Evolutionary conservation across 768 basidiomycete species (phyloP).

Genomic region (Termitomyces sp.): DNA sequence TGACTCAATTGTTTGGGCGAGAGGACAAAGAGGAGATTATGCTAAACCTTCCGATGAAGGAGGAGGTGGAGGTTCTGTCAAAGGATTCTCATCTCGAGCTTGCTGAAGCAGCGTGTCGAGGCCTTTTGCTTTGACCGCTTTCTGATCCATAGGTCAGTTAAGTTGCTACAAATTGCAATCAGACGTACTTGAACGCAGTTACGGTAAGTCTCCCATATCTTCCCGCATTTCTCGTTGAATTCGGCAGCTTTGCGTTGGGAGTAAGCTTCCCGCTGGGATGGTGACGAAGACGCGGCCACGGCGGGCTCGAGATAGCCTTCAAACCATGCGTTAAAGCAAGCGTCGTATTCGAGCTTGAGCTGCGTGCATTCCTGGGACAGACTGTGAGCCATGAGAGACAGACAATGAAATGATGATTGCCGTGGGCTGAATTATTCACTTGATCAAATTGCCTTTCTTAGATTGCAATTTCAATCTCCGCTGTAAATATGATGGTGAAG

Average conservation of each 20-base stretch:
- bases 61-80: conserved; percentile 56
- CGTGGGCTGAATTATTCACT: neutral
- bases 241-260: conserved; percentile 81
- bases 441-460: neutral
- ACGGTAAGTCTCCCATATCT: conserved; percentile 77
- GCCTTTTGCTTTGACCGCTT: conserved; percentile 75
- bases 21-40: neutral
- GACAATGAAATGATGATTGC: neutral
- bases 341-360: conserved; percentile 85
- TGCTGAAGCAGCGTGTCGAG: conserved; percentile 74
- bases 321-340: conserved; percentile 98
- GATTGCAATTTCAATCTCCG: no score
- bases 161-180: neutral
- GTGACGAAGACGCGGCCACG: conserved; percentile 36
- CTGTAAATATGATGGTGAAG: no score
- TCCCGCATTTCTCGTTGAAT: conserved; percentile 84
- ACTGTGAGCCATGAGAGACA: conserved; percentile 65
- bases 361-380: conserved; percentile 85
- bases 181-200: conserved; percentile 75
- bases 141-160: conserved; percentile 36
- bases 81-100: conserved; percentile 76
- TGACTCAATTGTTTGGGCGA: neutral
- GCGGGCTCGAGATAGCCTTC: conserved; percentile 93
- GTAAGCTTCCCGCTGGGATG: conserved; percentile 52
- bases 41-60: conserved; percentile 15